Base-by-base conservation (phyloP, 2,329 filamentous ascomycete species). In the Cadophora malorum region DNA sequence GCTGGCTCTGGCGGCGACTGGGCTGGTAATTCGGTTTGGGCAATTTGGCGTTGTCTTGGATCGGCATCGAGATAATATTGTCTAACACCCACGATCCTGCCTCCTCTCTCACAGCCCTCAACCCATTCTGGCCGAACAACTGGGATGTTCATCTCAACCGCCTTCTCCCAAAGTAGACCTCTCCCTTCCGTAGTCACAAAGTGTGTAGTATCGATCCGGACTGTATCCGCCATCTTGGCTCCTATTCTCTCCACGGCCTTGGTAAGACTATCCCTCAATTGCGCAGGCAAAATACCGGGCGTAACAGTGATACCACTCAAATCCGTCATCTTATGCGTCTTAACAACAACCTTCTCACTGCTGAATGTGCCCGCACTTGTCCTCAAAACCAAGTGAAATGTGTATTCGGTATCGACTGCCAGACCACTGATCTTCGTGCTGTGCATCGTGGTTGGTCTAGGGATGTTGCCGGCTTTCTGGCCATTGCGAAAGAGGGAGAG, bases 261-360 rank as follows among this genome's bases (percentile, higher is more conserved):
- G 58, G 86, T 84, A 23, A 99, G 85, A 70, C 86, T 89, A 73
- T 97, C 93, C 77, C 88, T 89, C 65, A 90, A 83, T 64, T 89
- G 83, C 8, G 87, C 84, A 1, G 94, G 92, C 80, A 99, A 85
- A 74, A 97, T 87, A 62, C 96, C 96, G 0, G 94, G 91, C 2
- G 95, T 97, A 74, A 99, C 92, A 28, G 95, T 98, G 79, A 99
- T 94, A 67, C 96, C 96, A 73, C 91, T 94, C 63, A 99, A 84
- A 79, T 99, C 94, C 49, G 95, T 98, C 94, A 99, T 97, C 84
- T 97, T 97, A 83, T 99, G 96, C 56, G 96, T 99, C 76, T 91
- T 89, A 67, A 97, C 94, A 4, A 87, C 86, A 63, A 99, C 85
- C 79, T 91, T 93, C 72, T 97, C 92, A 78, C 91, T 96, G 69